Base-by-base conservation (phyloP, 2,329 filamentous ascomycete genomes). In the Coleophoma eucalyptorum region DNA sequence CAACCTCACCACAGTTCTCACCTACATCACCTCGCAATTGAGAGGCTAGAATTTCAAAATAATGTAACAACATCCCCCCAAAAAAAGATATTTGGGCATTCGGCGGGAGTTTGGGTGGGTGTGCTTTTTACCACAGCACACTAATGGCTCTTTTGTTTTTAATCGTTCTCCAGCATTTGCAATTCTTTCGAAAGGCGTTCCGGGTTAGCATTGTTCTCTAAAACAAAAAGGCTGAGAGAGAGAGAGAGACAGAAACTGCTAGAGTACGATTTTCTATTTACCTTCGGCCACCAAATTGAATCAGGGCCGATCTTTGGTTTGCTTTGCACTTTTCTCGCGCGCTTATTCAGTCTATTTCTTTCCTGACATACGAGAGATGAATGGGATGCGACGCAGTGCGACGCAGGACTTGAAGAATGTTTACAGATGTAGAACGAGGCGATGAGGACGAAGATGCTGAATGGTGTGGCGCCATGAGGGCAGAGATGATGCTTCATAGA, bases 21-120 rank as follows among this genome's bases (percentile, higher is more conserved):
- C 42, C 42, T n/a, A 61, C 57, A 48, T 63, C 61, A 49, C 61
- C 61, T 31, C 56, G 56, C 19, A 55, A 52, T 32, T 58, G 55
- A 50, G 48, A 50, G 18, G 18, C 32, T 49, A 44, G 50, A 50
- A 20, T 50, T 52, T 49, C 50, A 49, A 47, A 32, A 45, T 54
- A 55, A 55, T 63, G 61, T 63, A 64, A 54, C 56, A 64, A 62
- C 58, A 63, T 55, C 37, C 55, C 46, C 18, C 38, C 38, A 40
- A 52, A 56, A 57, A 56, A 58, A 56, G 50, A 55, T 43, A 11
- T 33, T 16, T 26, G 31, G n/a, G 42, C 42, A 44, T 44, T 19
- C 20, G 42, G 42, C 26, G 42, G 42, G 42, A 44, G 42, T 44
- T 44, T n/a, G 42, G 42, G 20, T 44, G 16, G 21, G 42, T 13